Evolutionary conservation across 768 basidiomycete genomes (phyloP).

Genomic region (Phylloporus rhodoxanthus): DNA sequence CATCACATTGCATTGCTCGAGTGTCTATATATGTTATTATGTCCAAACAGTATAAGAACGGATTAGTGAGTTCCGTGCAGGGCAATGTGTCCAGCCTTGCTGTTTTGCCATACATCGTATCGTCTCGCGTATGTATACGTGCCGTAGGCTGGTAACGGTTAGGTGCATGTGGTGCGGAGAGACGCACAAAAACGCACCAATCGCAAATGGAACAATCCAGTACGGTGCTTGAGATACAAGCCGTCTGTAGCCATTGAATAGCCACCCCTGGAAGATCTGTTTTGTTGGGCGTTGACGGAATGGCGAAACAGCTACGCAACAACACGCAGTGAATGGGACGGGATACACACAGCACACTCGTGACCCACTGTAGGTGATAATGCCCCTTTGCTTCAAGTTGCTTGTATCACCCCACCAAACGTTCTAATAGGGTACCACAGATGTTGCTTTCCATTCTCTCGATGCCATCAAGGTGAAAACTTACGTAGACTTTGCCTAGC

Average conservation of each 20-base stretch:
- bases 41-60: conserved; percentile 4
- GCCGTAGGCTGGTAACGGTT: conserved; percentile 52
- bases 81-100: conserved; percentile 76
- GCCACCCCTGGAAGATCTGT: conserved; percentile 63
- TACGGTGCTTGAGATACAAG: conserved; percentile 69
- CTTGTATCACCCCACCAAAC: conserved; percentile 88
- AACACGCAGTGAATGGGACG: background rate
- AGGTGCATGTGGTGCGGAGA: background rate
- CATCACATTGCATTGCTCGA: background rate
- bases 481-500: conserved; percentile 77
- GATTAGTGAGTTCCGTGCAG: conserved; percentile 25
- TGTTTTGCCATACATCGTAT: conserved; percentile 61
- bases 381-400: conserved; percentile 66
- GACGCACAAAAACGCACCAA: conserved; percentile 49
- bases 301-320: conserved; percentile 66
- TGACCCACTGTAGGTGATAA: conserved; percentile 74
- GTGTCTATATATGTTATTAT: conserved; percentile 16
- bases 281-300: conserved; percentile 71
- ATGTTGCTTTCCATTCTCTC: conserved; percentile 1
- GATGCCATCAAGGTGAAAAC: conserved; percentile 27
- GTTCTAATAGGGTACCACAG: conserved; percentile 41
- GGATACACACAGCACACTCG: background rate
- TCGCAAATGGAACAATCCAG: conserved; percentile 69
- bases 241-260: conserved; percentile 84
- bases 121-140: conserved; percentile 76